phyloP scores from a whole-genome alignment of 2,329 filamentous ascomycete species.

The Aspergillus sclerotialis region DNA sequence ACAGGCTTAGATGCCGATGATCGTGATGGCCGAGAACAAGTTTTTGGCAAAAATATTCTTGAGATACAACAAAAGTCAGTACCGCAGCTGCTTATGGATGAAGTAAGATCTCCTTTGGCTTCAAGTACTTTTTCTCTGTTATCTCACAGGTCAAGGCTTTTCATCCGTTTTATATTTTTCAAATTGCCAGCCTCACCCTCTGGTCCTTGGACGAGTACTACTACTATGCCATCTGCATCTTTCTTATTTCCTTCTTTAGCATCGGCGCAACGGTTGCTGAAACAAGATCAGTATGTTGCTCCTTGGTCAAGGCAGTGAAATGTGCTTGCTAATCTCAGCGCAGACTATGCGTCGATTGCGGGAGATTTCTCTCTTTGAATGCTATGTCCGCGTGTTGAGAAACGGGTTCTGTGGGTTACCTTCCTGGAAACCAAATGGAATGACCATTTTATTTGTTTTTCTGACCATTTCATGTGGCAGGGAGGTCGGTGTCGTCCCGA shows the following conservation, averaged over 20 bases:
- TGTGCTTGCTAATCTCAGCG: conserved; percentile 10
- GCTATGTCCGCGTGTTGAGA: conserved; percentile 84
- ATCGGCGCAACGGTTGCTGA: conserved; percentile 85
- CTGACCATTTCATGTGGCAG: conserved; percentile 33
- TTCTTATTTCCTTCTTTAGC: conserved; percentile 87
- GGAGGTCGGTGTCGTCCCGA: conserved; percentile 76
- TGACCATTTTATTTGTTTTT: neutral
- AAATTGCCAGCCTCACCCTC: conserved; percentile 84
- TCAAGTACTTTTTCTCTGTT: neutral
- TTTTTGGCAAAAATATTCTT: conserved; percentile 87
- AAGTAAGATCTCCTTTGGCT: conserved; percentile 47
- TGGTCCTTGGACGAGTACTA: conserved; percentile 98
- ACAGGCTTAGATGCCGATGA: conserved; percentile 82
- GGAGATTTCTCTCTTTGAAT: conserved; percentile 91
- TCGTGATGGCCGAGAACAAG: conserved; percentile 69
- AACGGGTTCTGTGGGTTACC: conserved; percentile 76
- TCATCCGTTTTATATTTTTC: conserved; percentile 97
- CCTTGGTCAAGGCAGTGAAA: neutral
- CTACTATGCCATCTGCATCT: conserved; percentile 94
- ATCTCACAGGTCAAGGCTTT: conserved; percentile 55
- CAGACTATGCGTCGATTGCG: conserved; percentile 82
- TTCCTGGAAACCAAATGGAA: neutral
- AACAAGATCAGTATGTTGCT: conserved; percentile 63
- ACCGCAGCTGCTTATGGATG: conserved; percentile 77
- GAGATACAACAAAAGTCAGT: conserved; percentile 87